Conservation (phyloP, 148 eudicot genomes). For the Chenopodium suecicum region DNA sequence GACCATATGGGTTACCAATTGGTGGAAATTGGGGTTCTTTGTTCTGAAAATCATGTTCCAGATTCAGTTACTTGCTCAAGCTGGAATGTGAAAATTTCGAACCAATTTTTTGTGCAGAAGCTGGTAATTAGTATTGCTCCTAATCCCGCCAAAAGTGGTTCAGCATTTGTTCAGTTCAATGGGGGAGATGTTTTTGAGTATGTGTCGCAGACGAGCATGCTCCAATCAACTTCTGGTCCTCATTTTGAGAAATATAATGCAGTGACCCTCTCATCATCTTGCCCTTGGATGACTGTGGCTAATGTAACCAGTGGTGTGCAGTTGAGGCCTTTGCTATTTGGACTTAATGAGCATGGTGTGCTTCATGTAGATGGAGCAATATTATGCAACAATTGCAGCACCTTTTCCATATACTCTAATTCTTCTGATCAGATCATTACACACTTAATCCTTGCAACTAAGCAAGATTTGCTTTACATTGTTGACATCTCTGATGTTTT, state of each 20-base stretch:
- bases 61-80: constrained; percentile 73
- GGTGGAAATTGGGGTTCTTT: constrained; percentile 62
- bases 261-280: constrained; percentile 57
- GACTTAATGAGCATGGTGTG: constrained; percentile 76
- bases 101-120: constrained; percentile 49
- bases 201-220: constrained; percentile 37
- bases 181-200: constrained; percentile 73
- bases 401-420: constrained; percentile 74
- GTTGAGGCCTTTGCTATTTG: constrained; percentile 58
- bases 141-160: constrained; percentile 44
- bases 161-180: constrained; percentile 71
- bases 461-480: constrained; percentile 84
- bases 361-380: constrained; percentile 65
- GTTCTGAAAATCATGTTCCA: constrained; percentile 67
- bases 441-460: constrained; percentile 82
- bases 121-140: constrained; percentile 50
- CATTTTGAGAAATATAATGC: constrained; percentile 41
- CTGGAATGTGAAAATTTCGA: constrained; percentile 54
- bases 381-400: constrained; percentile 84
- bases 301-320: constrained; percentile 36
- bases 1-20: constrained; percentile 51
- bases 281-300: constrained; percentile 85
- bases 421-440: constrained; percentile 53
- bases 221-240: constrained; percentile 38
- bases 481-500: constrained; percentile 72